These are phyloP conservation scores for Hylodesmum podocarpum DNA, from an alignment of 306 rosid genomes.

Conservation along the genomic window DNA sequence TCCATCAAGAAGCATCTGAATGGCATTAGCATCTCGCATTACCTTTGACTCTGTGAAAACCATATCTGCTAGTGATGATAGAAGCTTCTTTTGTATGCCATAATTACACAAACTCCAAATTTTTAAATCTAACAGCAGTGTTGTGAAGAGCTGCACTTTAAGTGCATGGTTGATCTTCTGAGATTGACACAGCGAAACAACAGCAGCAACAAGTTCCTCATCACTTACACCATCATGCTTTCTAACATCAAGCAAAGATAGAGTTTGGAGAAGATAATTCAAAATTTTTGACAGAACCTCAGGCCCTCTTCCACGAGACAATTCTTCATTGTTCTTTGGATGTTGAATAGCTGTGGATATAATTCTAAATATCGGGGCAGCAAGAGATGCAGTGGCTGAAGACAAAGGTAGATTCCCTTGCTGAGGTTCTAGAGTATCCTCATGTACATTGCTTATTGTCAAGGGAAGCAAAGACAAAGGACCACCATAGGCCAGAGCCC, in stretches of 20 bases:
- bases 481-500: conserved; percentile 98
- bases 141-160: conserved; percentile 90
- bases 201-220: conserved; percentile 92
- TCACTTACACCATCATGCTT: conserved; percentile 74
- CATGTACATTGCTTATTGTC: conserved; percentile 67
- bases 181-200: conserved; percentile 87
- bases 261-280: conserved; percentile 80
- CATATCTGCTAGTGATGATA: conserved; percentile 99
- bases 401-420: conserved; percentile 58
- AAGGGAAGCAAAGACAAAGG: conserved; percentile 94
- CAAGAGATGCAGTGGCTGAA: conserved; percentile 67
- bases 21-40: conserved; percentile 98
- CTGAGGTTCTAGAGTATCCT: conserved; percentile 72
- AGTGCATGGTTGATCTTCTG: conserved; percentile 76
- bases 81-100: conserved; percentile 95
- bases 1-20: conserved; percentile 97
- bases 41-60: conserved; percentile 88
- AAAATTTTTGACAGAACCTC: conserved; percentile 93
- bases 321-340: conserved; percentile 89
- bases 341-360: conserved; percentile 63
- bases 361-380: conserved; percentile 52
- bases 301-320: conserved; percentile 85
- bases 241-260: conserved; percentile 76
- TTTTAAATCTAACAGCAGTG: conserved; percentile 81
- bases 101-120: conserved; percentile 96